Evolutionary conservation across 2,329 filamentous ascomycete species (phyloP), one percentile per base, ranked within the genome.

Genomic region (Arthroderma uncinatum): DNA sequence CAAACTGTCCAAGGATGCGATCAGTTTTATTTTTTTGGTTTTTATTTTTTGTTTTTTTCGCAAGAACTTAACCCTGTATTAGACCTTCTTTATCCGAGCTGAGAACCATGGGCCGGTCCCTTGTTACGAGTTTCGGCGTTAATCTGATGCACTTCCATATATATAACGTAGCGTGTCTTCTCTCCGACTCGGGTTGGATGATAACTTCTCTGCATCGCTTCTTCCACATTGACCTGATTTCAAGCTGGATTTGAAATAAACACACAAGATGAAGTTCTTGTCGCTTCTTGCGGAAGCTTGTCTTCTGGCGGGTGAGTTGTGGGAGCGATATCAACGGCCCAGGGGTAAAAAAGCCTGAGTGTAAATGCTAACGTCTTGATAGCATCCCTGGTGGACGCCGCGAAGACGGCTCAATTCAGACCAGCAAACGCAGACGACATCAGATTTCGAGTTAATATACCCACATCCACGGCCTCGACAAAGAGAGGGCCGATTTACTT

Each of bases 401-500:
- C 58, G 25, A 61, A 66, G 25, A 63, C 62, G 10, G 60, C 63
- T 55, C 57, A 57, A 40, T 65, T 64, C 37, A 59, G 57, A 2
- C 64, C 66, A 12, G 61, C 59, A 6, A 53, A 56, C 5, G 53
- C 61, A 37, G 64, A 59, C 19, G 65, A 63, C n/a, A 58, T 67
- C 9, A 60, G 56, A 33, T 82, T 76, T 64, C 70, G 71, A 8
- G 70, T 83, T 60, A 82, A 80, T 64, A 75, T 84, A 5, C 80
- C 81, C 1, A 66, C 75, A 23, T 66, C 69, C 28, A 82, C 80
- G 3, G 76, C 76, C 0, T 74, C 71, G 2, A 76, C 74, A 19
- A 76, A 76, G 10, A 71, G 63, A 34, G 79, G 81, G 21, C 78
- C 82, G 59, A 78, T 84, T 55, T 83, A 76, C 67, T 78, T 83